phyloP scores from a whole-genome alignment of 805 yeast genomes.

The Starmerella apis region DNA sequence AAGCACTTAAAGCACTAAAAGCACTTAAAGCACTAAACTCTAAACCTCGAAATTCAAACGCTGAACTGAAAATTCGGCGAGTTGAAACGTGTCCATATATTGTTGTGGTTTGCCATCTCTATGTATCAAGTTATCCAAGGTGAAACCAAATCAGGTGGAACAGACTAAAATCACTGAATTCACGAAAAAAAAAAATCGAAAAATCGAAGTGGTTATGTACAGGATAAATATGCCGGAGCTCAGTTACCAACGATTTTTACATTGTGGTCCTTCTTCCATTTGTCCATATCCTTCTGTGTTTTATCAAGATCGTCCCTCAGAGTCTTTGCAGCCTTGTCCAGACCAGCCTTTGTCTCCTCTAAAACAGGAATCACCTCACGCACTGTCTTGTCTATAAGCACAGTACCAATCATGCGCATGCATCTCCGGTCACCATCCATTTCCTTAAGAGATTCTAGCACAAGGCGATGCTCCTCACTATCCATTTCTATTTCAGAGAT shows the following conservation, averaged over 20 bases:
- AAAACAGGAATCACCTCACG: constrained; percentile 61
- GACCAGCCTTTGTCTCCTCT: constrained; percentile 45
- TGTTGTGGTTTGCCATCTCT: too few relatives aligned
- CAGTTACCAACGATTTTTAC: constrained; percentile 37
- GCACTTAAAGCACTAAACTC: too few relatives aligned
- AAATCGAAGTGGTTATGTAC: not conserved
- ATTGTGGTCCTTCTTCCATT: constrained; percentile 43
- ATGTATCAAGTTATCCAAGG: too few relatives aligned
- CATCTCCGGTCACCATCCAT: constrained; percentile 59
- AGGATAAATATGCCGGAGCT: not conserved
- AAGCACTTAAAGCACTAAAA: too few relatives aligned
- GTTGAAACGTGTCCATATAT: too few relatives aligned
- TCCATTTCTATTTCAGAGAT: constrained; percentile 36
- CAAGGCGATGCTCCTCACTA: constrained; percentile 41
- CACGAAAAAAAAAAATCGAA: too few relatives aligned
- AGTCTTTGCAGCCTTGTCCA: constrained; percentile 34
- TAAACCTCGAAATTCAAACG: too few relatives aligned
- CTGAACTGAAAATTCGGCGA: too few relatives aligned
- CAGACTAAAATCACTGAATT: too few relatives aligned
- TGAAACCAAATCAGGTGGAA: too few relatives aligned
- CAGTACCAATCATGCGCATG: constrained; percentile 90
- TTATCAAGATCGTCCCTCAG: constrained; percentile 35
- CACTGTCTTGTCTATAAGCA: constrained; percentile 70
- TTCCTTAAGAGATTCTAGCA: constrained; percentile 45
- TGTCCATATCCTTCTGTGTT: constrained; percentile 37